Conservation (phyloP, 441 rosid species). For the Pelargonium fulgidum region DNA sequence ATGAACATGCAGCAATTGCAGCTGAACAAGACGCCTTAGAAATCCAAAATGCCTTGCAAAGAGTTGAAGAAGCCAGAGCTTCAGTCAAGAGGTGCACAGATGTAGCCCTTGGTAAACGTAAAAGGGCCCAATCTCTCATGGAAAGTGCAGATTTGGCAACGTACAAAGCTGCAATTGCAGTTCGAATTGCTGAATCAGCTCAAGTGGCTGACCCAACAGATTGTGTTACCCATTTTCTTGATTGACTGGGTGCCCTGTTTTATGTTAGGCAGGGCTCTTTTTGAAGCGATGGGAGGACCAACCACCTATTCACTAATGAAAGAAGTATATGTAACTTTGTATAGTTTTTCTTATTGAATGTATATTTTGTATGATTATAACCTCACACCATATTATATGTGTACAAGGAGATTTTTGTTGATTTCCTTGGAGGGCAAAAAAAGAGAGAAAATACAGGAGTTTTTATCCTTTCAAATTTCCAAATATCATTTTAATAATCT, state of each 20-base stretch:
- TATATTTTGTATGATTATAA: conserved; percentile 40
- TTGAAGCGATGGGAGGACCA: conserved; percentile 24
- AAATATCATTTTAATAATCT: too few relatives aligned
- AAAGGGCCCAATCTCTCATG: conserved; percentile 58
- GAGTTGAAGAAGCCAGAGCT: conserved; percentile 44
- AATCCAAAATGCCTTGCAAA: conserved; percentile 33
- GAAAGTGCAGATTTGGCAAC: conserved; percentile 66
- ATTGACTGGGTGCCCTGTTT: conserved; percentile 20
- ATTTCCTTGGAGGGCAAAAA: conserved; percentile 8
- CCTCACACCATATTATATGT: conserved; percentile 28
- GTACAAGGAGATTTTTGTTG: conserved; percentile 18
- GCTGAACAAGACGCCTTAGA: conserved; percentile 44
- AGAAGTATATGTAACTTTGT: conserved; percentile 33
- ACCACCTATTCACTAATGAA: background rate
- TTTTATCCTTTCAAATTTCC: background rate
- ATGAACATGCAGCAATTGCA: conserved; percentile 33
- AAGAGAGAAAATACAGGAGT: conserved; percentile 15
- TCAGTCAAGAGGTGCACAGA: conserved; percentile 34
- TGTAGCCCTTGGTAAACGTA: conserved; percentile 44
- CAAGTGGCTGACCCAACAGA: conserved; percentile 29
- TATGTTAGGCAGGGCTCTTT: conserved; percentile 17
- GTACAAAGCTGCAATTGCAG: conserved; percentile 56
- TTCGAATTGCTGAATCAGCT: conserved; percentile 61
- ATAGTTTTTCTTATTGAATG: conserved; percentile 34
- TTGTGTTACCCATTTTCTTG: conserved; percentile 26